Evolutionary conservation across 2,329 filamentous ascomycete genomes (phyloP).

Genomic region (Septoria petroselini): DNA sequence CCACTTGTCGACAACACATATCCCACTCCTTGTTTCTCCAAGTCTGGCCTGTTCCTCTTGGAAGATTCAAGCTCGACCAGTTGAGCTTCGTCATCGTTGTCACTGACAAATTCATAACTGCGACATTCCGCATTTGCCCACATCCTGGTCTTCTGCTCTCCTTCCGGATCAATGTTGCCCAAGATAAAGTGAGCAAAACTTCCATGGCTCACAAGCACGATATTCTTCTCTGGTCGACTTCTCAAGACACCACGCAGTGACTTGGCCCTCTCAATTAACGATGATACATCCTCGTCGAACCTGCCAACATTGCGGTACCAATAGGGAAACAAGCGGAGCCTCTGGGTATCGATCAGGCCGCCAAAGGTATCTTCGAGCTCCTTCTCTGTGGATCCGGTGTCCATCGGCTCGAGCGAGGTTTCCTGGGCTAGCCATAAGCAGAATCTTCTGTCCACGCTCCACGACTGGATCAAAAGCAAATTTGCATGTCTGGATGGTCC

Average conservation of each 20-base stretch:
- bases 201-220: slow-evolving; percentile 27
- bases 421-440: slow-evolving; percentile 26
- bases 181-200: slow-evolving; percentile 24
- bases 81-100: slow-evolving; percentile 9
- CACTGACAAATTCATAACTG: slow-evolving; percentile 20
- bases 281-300: background rate
- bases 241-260: slow-evolving; percentile 17
- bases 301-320: background rate
- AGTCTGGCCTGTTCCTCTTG: slow-evolving; percentile 5
- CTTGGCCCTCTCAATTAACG: slow-evolving; percentile 16
- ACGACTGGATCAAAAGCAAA: slow-evolving; percentile 41
- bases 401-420: slow-evolving; percentile 22
- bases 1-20: background rate
- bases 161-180: slow-evolving; percentile 24
- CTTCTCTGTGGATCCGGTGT: slow-evolving; percentile 20
- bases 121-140: slow-evolving; percentile 28
- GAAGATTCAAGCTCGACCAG: slow-evolving; percentile 21
- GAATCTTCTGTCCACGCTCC: slow-evolving; percentile 13
- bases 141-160: slow-evolving; percentile 18
- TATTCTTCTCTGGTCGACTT: slow-evolving; percentile 22
- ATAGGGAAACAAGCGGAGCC: slow-evolving; percentile 51
- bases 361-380: slow-evolving; percentile 18
- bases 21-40: slow-evolving; percentile 9
- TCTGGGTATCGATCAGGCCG: slow-evolving; percentile 52
- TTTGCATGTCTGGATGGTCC: slow-evolving; percentile 28